Conservation (phyloP, 192 early-diverging fungal genomes). For the Coemansia sp. region DNA sequence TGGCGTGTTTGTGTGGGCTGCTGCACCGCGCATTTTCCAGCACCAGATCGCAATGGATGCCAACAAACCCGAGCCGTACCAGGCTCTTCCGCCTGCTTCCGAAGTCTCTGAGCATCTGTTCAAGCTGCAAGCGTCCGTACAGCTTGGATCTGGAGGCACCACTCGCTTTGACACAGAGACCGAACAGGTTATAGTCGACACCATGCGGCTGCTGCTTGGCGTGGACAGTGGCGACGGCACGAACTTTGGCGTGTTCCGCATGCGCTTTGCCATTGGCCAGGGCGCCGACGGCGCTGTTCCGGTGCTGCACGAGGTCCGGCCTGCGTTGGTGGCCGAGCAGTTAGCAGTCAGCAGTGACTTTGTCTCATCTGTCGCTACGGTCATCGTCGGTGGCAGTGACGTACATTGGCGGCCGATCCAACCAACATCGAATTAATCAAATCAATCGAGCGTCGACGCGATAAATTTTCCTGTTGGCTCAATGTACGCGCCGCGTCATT, state of each 20-base stretch:
- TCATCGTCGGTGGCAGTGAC: constrained; percentile 15
- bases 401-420: no score
- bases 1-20: constrained; percentile 35
- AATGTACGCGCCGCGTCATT: no score
- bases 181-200: constrained; percentile 14
- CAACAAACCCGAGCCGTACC: constrained; percentile 32
- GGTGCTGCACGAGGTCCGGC: constrained; percentile 20
- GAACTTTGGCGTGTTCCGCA: constrained; percentile 45
- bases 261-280: constrained; percentile 29
- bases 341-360: constrained; percentile 11
- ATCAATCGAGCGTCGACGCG: no score
- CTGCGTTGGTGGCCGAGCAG: constrained; percentile 23
- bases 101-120: constrained; percentile 25
- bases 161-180: constrained; percentile 6
- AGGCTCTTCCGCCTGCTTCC: constrained; percentile 20
- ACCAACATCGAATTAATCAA: no score
- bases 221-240: constrained; percentile 29
- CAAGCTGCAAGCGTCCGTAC: constrained; percentile 10
- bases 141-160: constrained; percentile 15
- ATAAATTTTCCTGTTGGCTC: no score
- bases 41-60: constrained; percentile 11
- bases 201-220: constrained; percentile 28
- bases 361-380: constrained; percentile 19
- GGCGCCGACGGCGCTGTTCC: constrained; percentile 11
- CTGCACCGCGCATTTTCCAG: constrained; percentile 12